These are phyloP conservation scores for Xylariaceae sp. DNA, from an alignment of 2,329 filamentous ascomycete genomes.

Conservation along the genomic window DNA sequence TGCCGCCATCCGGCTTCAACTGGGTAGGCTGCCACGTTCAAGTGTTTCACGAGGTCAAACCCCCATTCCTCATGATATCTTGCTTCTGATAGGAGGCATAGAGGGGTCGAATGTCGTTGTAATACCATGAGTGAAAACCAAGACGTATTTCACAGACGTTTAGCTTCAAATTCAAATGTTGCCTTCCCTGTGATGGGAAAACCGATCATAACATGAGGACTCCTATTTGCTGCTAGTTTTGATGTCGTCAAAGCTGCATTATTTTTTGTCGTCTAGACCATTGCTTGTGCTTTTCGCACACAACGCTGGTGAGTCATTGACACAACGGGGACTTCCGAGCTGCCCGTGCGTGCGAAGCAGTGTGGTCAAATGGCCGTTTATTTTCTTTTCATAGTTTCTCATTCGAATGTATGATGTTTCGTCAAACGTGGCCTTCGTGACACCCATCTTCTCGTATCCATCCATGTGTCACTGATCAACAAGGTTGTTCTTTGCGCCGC, in stretches of 20 bases:
- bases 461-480: neutral
- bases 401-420: neutral
- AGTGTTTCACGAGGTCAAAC: neutral
- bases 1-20: neutral
- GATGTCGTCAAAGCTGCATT: no score
- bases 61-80: neutral
- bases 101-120: neutral
- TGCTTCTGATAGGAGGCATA: no score
- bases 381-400: neutral
- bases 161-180: no score
- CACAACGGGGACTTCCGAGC: neutral
- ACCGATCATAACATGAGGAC: no score
- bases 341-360: neutral
- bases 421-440: neutral
- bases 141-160: no score
- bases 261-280: no score
- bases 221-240: no score
- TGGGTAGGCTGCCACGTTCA: neutral
- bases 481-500: neutral
- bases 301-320: no score
- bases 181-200: no score
- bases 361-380: neutral
- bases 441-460: neutral
- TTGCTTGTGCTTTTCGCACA: no score
- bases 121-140: neutral